Conservation (phyloP, 164 flowering plant genomes). For the Stephania yunnanensis region DNA sequence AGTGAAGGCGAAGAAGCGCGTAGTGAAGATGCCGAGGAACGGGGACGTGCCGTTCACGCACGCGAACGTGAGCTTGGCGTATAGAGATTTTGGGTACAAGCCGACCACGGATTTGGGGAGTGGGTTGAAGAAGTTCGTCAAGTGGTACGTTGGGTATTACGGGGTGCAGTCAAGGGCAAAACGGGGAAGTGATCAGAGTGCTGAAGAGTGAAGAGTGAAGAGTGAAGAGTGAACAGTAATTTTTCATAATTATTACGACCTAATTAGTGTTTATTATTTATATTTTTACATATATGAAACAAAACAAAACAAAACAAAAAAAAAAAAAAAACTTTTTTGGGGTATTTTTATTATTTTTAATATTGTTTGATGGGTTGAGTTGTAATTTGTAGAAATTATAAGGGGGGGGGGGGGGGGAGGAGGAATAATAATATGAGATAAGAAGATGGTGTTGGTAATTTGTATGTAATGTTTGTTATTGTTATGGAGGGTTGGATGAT, state of each 20-base stretch:
- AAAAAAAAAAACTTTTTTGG: too few species aligned
- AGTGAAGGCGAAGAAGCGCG: conserved; percentile 67
- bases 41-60: conserved; percentile 96
- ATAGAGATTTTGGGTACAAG: conserved; percentile 72
- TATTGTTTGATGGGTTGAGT: background rate
- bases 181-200: conserved; percentile 23
- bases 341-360: background rate
- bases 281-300: too few species aligned
- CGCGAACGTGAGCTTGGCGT: conserved; percentile 82
- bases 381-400: background rate
- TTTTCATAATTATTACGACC: background rate
- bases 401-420: background rate
- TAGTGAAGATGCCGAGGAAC: conserved; percentile 81
- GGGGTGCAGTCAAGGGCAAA: conserved; percentile 70
- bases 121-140: conserved; percentile 84
- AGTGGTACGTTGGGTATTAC: conserved; percentile 88
- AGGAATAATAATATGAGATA: background rate
- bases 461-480: background rate
- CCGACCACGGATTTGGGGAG: conserved; percentile 76
- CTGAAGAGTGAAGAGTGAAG: background rate
- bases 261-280: background rate
- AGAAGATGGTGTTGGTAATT: background rate
- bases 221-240: background rate
- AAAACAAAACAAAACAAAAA: too few species aligned
- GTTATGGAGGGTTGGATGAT: background rate